Conservation (phyloP, 352 stramenopile species). For the Phytophthora podocarpi region DNA sequence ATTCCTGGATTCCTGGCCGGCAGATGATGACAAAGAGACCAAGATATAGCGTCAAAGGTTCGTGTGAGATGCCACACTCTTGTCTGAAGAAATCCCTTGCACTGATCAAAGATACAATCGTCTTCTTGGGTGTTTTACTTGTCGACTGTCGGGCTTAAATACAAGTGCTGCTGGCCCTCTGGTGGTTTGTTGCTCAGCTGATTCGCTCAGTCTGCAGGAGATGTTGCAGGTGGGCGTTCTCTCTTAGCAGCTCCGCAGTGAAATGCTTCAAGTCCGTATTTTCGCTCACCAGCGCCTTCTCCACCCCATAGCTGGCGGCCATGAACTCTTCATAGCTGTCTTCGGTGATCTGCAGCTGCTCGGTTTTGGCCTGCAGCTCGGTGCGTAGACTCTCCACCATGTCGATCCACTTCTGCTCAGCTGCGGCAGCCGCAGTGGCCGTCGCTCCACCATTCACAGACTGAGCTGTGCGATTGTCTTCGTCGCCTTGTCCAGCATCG, state of each 20-base stretch:
- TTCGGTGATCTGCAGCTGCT: constrained; percentile 27
- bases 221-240: constrained; percentile 3
- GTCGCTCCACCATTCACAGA: not conserved
- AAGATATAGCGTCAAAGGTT: not conserved
- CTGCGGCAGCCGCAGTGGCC: no score
- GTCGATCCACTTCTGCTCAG: constrained; percentile 28
- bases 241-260: constrained; percentile 1
- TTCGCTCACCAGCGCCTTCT: constrained; percentile 14
- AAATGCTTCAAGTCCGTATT: constrained; percentile 11
- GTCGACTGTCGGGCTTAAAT: not conserved
- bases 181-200: not conserved
- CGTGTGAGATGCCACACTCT: not conserved
- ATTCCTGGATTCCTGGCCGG: no score
- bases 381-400: constrained; percentile 62
- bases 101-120: not conserved
- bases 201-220: not conserved
- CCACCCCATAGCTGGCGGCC: constrained; percentile 11
- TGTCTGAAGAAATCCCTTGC: not conserved
- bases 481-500: not conserved
- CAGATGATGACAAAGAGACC: not conserved
- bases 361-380: constrained; percentile 62
- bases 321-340: constrained; percentile 21
- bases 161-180: not conserved
- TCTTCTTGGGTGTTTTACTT: not conserved
- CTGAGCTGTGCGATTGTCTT: not conserved